Conservation (phyloP, 805 yeast species). For the Hanseniaspora thailandica region DNA sequence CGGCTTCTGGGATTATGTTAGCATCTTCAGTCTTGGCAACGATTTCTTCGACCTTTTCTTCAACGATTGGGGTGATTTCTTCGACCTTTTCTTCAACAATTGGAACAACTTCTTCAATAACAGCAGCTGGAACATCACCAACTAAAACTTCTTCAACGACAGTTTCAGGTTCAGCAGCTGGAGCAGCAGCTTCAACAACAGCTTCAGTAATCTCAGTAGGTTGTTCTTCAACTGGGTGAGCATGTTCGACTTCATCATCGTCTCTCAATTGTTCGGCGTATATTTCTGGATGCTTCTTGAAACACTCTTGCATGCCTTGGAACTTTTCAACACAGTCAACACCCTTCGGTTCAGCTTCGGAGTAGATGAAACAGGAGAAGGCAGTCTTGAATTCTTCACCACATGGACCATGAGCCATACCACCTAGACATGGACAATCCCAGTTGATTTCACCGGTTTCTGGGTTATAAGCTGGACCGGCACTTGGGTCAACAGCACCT, state of each 20-base stretch:
- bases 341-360: conserved; percentile 92
- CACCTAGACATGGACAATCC: conserved; percentile 99
- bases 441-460: conserved; percentile 98
- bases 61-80: conserved; percentile 13
- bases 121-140: conserved; percentile 17
- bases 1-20: background rate
- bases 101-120: conserved; percentile 18
- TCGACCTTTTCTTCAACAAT: conserved; percentile 15
- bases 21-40: background rate
- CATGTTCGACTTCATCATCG: conserved; percentile 44
- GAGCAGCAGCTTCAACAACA: conserved; percentile 16
- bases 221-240: conserved; percentile 19
- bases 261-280: conserved; percentile 85
- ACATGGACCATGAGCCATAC: conserved; percentile 98
- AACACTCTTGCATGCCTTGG: conserved; percentile 85
- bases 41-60: conserved; percentile 20
- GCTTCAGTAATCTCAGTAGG: conserved; percentile 12
- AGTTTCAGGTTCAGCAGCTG: conserved; percentile 13
- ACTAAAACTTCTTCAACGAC: conserved; percentile 1
- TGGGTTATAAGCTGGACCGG: conserved; percentile 76
- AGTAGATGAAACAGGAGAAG: conserved; percentile 86
- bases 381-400: conserved; percentile 93
- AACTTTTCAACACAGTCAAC: conserved; percentile 87
- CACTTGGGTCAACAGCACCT: conserved; percentile 45
- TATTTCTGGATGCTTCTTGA: conserved; percentile 82